Evolutionary conservation across 495 filamentous ascomycete species (phyloP).

Genomic region (Alectoria sarmentosa): DNA sequence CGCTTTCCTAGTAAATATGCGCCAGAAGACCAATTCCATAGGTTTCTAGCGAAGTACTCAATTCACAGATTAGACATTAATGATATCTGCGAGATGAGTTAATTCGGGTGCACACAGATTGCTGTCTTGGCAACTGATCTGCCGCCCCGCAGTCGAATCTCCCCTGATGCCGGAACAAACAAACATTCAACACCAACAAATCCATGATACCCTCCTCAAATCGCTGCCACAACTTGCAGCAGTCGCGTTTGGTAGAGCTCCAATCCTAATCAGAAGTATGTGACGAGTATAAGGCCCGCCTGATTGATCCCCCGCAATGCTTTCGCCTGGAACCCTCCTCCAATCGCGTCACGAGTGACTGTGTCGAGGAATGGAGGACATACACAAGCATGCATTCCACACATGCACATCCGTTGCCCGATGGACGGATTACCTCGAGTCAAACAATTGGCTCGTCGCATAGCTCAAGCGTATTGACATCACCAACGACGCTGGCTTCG

Average conservation of each 20-base stretch:
- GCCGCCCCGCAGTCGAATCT: too few species aligned
- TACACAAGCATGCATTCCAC: slow-evolving; percentile 23
- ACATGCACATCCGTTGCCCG: slow-evolving; percentile 21
- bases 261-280: neutral
- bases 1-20: too few species aligned
- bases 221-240: neutral
- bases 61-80: too few species aligned
- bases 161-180: too few species aligned
- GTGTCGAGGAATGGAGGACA: slow-evolving; percentile 19
- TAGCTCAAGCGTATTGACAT: slow-evolving; percentile 10
- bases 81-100: too few species aligned
- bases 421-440: slow-evolving; percentile 10
- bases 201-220: neutral
- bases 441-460: slow-evolving; percentile 5
- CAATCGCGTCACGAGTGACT: slow-evolving; percentile 7
- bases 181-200: neutral
- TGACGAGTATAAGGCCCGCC: neutral
- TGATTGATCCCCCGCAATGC: too few species aligned
- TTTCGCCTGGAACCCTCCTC: slow-evolving; percentile 1
- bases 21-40: too few species aligned
- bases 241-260: neutral
- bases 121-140: too few species aligned
- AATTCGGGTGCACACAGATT: too few species aligned
- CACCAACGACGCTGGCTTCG: slow-evolving; percentile 8
- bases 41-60: too few species aligned